Evolutionary conservation across 805 yeast species (phyloP), one percentile per base, ranked within the genome.

Genomic region (Nakazawaea anatomiae): DNA sequence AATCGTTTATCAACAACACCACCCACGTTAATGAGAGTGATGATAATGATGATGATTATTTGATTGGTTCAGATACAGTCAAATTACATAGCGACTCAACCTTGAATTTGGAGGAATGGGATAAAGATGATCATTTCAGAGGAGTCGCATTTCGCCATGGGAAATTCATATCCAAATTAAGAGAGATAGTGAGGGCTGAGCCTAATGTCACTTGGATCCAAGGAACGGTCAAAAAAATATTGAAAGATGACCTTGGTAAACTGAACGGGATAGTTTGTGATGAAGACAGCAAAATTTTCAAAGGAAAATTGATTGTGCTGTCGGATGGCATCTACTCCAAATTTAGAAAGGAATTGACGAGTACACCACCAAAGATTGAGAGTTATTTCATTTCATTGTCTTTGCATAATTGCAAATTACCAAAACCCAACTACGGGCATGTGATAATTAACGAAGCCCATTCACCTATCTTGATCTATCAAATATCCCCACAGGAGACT

Each of bases 91-190:
- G 72, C 1, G 85, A 80, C 52, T 58, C 65, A n/a, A 77, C 85
- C 2, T 58, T 86, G 32, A 63, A 70, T 39, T 54, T 69, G 25
- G 60, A 66, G 35, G 82, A 73, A 6, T 87, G 83, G 79, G 90
- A 86, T 53, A 71, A 70, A 11, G 77, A 71, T 56, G 82, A 78
- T 51, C 68, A 76, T 4, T 79, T 77, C 4, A 67, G 76, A 58
- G 99, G 99, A 51, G 87, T 87, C 4, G 85, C 96, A 1, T 90
- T 94, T 71, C 96, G 89, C 60, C 97, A 94, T 64, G 99, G 99
- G 25, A 83, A 81, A 52, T 94, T 94, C 60, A 75, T 94, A 48
- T 72, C 73, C 65, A 89, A 89, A 61, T 74, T 94, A 57, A 79
- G 99, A 57, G 61, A 64, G 11, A 80, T 87, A n/a, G 91, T 87